Conservation (phyloP, 2,329 filamentous ascomycete species). For the Hypoxylon sp. region DNA sequence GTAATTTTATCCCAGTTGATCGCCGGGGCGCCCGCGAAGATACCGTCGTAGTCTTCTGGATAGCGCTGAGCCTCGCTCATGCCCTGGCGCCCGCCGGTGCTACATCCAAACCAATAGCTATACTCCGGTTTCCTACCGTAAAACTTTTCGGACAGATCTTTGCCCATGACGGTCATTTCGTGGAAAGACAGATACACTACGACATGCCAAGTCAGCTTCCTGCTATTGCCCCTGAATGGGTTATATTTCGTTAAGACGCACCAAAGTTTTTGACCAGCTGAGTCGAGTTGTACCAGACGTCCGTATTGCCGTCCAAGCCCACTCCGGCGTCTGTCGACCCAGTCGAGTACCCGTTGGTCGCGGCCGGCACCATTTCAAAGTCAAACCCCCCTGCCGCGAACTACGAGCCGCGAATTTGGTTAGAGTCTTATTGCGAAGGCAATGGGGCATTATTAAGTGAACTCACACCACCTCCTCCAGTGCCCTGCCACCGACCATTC, state of each 20-base stretch:
- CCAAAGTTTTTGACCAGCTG: conserved; percentile 53
- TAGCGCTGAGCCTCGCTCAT: conserved; percentile 64
- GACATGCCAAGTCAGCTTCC: neutral
- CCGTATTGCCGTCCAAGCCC: conserved; percentile 33
- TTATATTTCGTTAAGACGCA: conserved; percentile 14
- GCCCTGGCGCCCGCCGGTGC: conserved; percentile 68
- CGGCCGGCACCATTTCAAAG: conserved; percentile 35
- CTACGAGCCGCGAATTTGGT: neutral
- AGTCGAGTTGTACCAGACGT: conserved; percentile 36
- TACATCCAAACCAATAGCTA: conserved; percentile 69
- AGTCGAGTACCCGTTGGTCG: conserved; percentile 41
- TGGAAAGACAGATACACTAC: conserved; percentile 54
- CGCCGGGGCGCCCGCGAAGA: conserved; percentile 59
- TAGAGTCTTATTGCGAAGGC: neutral
- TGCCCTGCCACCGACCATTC: conserved; percentile 48
- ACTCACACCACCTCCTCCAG: conserved; percentile 45
- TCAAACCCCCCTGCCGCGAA: neutral
- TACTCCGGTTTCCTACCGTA: conserved; percentile 61
- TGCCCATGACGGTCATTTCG: conserved; percentile 63
- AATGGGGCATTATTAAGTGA: conserved; percentile 1
- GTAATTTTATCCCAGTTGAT: conserved; percentile 43
- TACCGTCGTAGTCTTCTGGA: conserved; percentile 67
- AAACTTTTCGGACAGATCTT: conserved; percentile 61
- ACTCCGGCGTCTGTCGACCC: conserved; percentile 45
- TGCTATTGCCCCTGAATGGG: neutral